Percentiles rank a stretch among this genome's conserved stretches.
Conservation (phyloP, 1,284 basidiomycete species). For the Gymnopus androsaceus region DNA sequence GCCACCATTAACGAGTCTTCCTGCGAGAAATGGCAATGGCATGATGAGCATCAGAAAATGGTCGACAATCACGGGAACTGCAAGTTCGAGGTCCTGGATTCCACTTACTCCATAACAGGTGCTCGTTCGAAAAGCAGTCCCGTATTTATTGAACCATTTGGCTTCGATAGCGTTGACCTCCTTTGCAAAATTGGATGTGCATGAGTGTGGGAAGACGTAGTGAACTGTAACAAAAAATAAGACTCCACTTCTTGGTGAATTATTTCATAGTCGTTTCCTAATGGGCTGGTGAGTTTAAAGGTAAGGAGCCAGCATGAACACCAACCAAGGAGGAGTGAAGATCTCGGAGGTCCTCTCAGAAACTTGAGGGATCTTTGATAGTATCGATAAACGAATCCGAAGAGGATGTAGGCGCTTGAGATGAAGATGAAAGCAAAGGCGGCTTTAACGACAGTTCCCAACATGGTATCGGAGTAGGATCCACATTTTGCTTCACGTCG, state of each 20-base stretch:
- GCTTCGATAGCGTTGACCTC: conserved; percentile 34
- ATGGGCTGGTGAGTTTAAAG: background rate
- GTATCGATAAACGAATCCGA: conserved; percentile 2
- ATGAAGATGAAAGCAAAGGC: background rate
- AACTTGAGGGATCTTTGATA: conserved; percentile 11
- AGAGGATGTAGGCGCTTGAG: background rate
- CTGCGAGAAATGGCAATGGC: background rate
- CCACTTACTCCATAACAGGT: conserved; percentile 29
- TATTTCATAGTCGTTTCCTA: conserved; percentile 27
- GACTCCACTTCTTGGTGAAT: conserved; percentile 20
- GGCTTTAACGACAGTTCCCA: background rate
- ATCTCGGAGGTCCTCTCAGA: conserved; percentile 12
- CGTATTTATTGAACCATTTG: conserved; percentile 33
- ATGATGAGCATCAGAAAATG: background rate
- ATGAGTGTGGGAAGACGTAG: background rate
- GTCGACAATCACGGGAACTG: background rate
- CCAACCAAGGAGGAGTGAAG: conserved; percentile 14
- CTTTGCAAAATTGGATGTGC: background rate
- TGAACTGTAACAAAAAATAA: background rate
- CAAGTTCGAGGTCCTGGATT: background rate
- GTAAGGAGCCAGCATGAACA: background rate
- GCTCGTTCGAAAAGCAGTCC: conserved; percentile 29
- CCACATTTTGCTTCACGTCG: background rate
- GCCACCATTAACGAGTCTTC: conserved; percentile 13
- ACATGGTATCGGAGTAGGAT: background rate